Evolutionary conservation across 768 basidiomycete species (phyloP).

Genomic region (Fomitopsis serialis): DNA sequence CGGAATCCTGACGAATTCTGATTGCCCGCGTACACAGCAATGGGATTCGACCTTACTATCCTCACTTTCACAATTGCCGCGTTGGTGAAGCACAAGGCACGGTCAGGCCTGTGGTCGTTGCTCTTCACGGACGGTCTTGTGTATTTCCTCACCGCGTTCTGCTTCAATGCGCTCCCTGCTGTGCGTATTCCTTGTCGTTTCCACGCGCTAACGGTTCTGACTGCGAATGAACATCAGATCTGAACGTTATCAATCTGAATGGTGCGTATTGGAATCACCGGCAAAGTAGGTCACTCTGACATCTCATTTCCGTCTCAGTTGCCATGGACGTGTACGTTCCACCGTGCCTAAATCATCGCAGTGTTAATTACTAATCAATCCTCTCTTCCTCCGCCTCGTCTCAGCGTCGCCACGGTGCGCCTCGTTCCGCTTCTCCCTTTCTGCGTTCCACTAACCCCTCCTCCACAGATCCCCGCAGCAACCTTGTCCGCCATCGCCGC

Average conservation of each 20-base stretch:
- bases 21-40: constrained; percentile 37
- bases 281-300: constrained; percentile 1
- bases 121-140: constrained; percentile 72
- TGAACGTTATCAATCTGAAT: constrained; percentile 56
- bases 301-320: constrained; percentile 26
- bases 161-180: constrained; percentile 63
- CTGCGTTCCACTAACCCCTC: no score
- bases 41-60: constrained; percentile 64
- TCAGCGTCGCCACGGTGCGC: constrained; percentile 46
- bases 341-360: no score
- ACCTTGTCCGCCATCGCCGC: constrained; percentile 59
- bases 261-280: constrained; percentile 31
- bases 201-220: background rate
- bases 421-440: background rate
- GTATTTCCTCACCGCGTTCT: constrained; percentile 61
- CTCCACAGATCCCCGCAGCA: constrained; percentile 54
- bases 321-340: constrained; percentile 57
- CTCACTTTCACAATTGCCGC: constrained; percentile 50
- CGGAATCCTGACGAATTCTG: background rate
- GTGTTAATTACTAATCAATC: background rate
- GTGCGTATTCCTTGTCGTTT: constrained; percentile 31
- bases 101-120: constrained; percentile 61
- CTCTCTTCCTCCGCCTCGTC: constrained; percentile 3
- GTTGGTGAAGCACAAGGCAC: constrained; percentile 39
- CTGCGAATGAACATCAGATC: constrained; percentile 29